Evolutionary conservation across 2,329 filamentous ascomycete genomes (phyloP), one percentile per base, ranked within the genome.

Genomic region (Xylariomycetidae sp.): DNA sequence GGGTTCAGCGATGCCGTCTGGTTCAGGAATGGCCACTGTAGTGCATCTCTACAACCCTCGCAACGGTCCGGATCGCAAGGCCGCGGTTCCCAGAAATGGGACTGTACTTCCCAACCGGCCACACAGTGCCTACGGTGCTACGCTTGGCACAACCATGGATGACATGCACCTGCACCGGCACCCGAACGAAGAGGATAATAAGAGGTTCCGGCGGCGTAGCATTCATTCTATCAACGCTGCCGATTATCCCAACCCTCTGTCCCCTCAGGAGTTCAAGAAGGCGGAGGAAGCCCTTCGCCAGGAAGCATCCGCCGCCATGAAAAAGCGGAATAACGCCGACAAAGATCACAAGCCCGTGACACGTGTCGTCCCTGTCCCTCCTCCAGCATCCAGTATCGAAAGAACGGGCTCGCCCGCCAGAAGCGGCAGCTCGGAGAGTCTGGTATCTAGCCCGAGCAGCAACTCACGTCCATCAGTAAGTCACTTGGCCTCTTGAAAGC

Each of bases 131-230:
- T 58, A 76, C 57, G 65, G 60, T 19, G 42, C 59, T 26, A 43
- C 61, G 19, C 49, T 59, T 10, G 82, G 77, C 3, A 50, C 58
- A 6, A 60, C 70, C 47, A 72, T 73, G 29, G 86, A 93, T 57
- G 85, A 92, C 48, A 76, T 79, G 54, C 74, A 79, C 35, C 53
- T 86, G 39, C 67, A 70, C 49, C 76, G 68, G 37, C 67, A 70
- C 35, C 57, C 67, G 17, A 56, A 63, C n/a, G 60, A 74, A 13
- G 86, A 90, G 18, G 72, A 82, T 22, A 74, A 79, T 8, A 87
- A 83, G 60, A 74, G 85, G 53, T 83, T 88, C 60, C 74, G 88
- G 48, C 78, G 88, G 53, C 79, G 88, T 46, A 95, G 88, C 61
- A 75, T 93, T 64, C 85, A 85, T 45, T 82, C 77, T 13, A 59